phyloP scores from a whole-genome alignment of 306 rosid genomes.

The Cicer bijugum region DNA sequence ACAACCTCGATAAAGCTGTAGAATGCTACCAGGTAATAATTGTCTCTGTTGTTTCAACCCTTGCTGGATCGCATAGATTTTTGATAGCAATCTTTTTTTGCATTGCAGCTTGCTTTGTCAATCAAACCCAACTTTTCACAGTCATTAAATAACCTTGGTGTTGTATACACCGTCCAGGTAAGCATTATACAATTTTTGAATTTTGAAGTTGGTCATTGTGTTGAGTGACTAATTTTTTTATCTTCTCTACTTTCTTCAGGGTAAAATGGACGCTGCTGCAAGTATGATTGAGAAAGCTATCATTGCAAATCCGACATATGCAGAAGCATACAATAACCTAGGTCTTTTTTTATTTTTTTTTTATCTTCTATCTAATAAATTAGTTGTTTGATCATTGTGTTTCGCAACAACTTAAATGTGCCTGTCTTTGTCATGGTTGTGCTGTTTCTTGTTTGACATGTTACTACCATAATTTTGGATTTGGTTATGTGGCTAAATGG shows the following conservation, averaged over 20 bases:
- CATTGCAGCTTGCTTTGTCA: constrained; percentile 82
- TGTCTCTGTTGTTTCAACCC: constrained; percentile 28
- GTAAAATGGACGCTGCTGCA: constrained; percentile 98
- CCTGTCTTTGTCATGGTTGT: neutral
- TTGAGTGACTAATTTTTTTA: constrained; percentile 42
- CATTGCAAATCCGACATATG: constrained; percentile 94
- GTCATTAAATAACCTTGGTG: constrained; percentile 98
- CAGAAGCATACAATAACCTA: constrained; percentile 97
- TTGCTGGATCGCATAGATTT: constrained; percentile 27
- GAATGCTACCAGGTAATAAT: constrained; percentile 92
- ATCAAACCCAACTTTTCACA: constrained; percentile 95
- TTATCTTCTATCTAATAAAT: constrained; percentile 14
- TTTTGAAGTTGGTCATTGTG: constrained; percentile 36
- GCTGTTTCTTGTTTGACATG: constrained; percentile 25
- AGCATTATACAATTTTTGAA: constrained; percentile 37
- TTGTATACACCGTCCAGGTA: constrained; percentile 98
- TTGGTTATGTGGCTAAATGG: constrained; percentile 14
- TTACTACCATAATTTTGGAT: neutral
- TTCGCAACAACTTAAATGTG: constrained; percentile 12
- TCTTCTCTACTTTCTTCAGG: constrained; percentile 60
- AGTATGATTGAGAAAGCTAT: constrained; percentile 99
- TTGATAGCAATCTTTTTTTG: constrained; percentile 34
- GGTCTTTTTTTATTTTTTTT: constrained; percentile 49
- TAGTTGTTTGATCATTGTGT: constrained; percentile 36
- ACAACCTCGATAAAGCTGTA: constrained; percentile 98